phyloP scores from a whole-genome alignment of 345 rosid genomes.

The Gossypium sturtianum region DNA sequence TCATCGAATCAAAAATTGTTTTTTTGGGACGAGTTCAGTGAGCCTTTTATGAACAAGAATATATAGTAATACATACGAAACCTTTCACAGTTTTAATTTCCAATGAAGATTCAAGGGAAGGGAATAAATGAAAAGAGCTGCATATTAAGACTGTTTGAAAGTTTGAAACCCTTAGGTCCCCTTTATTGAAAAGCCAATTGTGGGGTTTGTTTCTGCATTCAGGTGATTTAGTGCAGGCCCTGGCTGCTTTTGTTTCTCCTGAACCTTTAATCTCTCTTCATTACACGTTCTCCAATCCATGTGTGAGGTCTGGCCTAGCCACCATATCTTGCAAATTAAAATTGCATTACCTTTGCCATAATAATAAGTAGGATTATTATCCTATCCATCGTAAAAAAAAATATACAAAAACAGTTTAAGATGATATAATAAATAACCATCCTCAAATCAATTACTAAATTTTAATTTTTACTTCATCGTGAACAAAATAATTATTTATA shows the following conservation, averaged over 20 bases:
- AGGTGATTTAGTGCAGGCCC: background rate
- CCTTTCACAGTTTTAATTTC: background rate
- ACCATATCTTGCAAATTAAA: background rate
- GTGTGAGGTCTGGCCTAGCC: background rate
- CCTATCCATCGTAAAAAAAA: too few species aligned
- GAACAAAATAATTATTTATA: too few species aligned
- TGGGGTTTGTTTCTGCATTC: slow-evolving; percentile 9
- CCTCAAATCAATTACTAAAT: too few species aligned
- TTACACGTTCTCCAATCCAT: background rate
- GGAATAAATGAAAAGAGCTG: background rate
- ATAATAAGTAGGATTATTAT: too few species aligned
- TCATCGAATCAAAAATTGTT: background rate
- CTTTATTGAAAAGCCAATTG: background rate
- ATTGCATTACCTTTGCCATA: background rate
- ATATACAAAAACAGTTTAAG: too few species aligned
- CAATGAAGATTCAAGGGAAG: background rate
- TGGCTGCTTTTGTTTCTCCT: background rate
- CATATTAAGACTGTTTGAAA: background rate
- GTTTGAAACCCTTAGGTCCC: background rate
- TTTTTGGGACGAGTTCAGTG: background rate
- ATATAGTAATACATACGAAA: background rate
- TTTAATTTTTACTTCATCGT: too few species aligned
- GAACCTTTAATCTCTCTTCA: background rate
- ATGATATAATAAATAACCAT: too few species aligned
- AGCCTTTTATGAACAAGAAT: background rate